Percentiles rank a stretch among this genome's conserved stretches.
phyloP scores from a whole-genome alignment of 2,329 filamentous ascomycete genomes.

The Fusarium udum region DNA sequence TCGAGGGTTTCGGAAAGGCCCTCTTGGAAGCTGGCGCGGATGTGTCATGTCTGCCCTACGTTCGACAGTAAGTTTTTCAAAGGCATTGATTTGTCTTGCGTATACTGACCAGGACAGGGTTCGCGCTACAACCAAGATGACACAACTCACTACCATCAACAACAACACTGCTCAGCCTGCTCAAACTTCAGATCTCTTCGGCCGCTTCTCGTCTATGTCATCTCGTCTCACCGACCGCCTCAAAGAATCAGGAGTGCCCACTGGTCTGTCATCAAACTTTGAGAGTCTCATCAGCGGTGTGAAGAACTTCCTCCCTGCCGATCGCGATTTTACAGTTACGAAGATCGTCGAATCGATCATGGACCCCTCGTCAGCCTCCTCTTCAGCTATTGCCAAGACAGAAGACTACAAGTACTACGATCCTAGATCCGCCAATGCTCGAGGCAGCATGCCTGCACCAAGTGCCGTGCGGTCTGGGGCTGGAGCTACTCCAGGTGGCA shows the following conservation, averaged over 20 bases:
- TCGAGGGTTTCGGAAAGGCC: conserved; percentile 86
- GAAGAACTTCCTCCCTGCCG: conserved; percentile 96
- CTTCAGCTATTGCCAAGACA: conserved; percentile 93
- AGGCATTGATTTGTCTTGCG: neutral
- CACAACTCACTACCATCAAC: conserved; percentile 92
- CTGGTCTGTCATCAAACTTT: conserved; percentile 77
- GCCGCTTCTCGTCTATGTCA: conserved; percentile 90
- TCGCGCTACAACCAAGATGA: conserved; percentile 96
- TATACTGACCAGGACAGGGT: conserved; percentile 64
- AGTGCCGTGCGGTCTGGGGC: conserved; percentile 64
- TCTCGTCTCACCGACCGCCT: conserved; percentile 92
- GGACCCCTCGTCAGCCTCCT: conserved; percentile 90
- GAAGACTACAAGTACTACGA: conserved; percentile 98
- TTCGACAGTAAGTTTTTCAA: conserved; percentile 74
- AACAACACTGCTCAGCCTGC: conserved; percentile 72
- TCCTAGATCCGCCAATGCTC: conserved; percentile 89
- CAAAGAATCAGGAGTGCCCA: conserved; percentile 85
- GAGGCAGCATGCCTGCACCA: conserved; percentile 88
- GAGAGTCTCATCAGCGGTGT: conserved; percentile 95
- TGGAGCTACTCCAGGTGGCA: conserved; percentile 57
- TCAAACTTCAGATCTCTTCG: conserved; percentile 81
- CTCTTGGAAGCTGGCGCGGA: conserved; percentile 80
- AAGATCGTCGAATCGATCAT: conserved; percentile 99
- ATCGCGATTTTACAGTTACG: conserved; percentile 94
- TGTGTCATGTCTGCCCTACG: conserved; percentile 80